Percentiles rank a stretch among this genome's conserved stretches.
phyloP scores from a whole-genome alignment of 371 early-diverging fungal genomes.

The Circinella umbellata region DNA sequence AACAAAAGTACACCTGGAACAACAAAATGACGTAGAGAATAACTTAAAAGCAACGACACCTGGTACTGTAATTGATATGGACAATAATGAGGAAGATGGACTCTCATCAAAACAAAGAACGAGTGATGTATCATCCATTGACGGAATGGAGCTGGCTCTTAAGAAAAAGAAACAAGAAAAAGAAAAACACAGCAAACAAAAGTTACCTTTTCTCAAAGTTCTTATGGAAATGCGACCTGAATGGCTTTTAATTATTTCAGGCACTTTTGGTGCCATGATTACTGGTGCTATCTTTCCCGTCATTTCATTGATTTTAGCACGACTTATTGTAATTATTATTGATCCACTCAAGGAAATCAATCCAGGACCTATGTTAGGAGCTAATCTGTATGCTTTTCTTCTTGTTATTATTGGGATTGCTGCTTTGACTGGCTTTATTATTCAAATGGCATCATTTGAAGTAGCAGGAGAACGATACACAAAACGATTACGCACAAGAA shows the following conservation, averaged over 20 bases:
- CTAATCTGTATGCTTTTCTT: constrained; percentile 73
- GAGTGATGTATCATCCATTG: constrained; percentile 19
- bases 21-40: background rate
- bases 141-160: constrained; percentile 32
- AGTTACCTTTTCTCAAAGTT: constrained; percentile 44
- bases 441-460: constrained; percentile 38
- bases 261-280: constrained; percentile 44
- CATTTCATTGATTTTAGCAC: constrained; percentile 21
- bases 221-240: constrained; percentile 37
- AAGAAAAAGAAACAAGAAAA: constrained; percentile 39
- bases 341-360: constrained; percentile 2
- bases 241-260: constrained; percentile 44
- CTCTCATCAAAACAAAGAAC: background rate
- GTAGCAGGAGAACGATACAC: constrained; percentile 58
- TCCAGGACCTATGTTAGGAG: constrained; percentile 43
- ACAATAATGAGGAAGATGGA: background rate
- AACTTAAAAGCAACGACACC: constrained; percentile 8
- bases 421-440: constrained; percentile 42
- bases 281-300: constrained; percentile 55
- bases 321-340: constrained; percentile 33
- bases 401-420: constrained; percentile 62
- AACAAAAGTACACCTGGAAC: too few relatives aligned
- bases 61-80: background rate
- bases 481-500: constrained; percentile 50
- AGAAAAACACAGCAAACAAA: constrained; percentile 39